Percentiles rank a stretch among this genome's conserved stretches.
phyloP scores from a whole-genome alignment of 192 early-diverging fungal genomes.

The Coemansia sp. region DNA sequence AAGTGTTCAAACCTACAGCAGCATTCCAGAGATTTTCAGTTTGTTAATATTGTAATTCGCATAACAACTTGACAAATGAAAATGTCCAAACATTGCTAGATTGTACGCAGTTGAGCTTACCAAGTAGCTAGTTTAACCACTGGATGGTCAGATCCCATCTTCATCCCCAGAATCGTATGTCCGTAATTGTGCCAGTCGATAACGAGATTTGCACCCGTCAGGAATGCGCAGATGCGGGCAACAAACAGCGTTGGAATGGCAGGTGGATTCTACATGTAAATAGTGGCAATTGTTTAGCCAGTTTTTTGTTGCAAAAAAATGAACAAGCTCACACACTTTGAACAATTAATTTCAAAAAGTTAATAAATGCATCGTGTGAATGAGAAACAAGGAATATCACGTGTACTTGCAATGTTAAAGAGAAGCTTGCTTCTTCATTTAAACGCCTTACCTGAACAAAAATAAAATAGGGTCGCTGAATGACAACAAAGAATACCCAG shows the following conservation, averaged over 20 bases:
- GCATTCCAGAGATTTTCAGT: background rate
- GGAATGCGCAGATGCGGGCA: conserved; percentile 62
- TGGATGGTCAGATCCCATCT: conserved; percentile 55
- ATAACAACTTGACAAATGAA: background rate
- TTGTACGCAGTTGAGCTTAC: conserved; percentile 9
- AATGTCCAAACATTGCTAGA: background rate
- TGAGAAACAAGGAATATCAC: too few relatives aligned
- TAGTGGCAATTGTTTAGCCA: background rate
- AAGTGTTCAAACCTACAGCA: conserved; percentile 36
- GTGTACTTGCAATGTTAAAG: too few relatives aligned
- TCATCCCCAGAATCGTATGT: conserved; percentile 77
- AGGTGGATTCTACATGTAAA: conserved; percentile 75
- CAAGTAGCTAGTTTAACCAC: conserved; percentile 41
- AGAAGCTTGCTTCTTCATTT: background rate
- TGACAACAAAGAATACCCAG: conserved; percentile 56
- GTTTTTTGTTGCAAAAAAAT: too few relatives aligned
- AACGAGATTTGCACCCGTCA: conserved; percentile 69
- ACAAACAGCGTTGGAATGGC: conserved; percentile 88
- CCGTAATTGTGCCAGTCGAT: conserved; percentile 99
- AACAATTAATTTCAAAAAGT: too few relatives aligned
- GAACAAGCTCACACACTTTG: too few relatives aligned
- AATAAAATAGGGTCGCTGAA: conserved; percentile 63
- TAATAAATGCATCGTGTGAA: too few relatives aligned
- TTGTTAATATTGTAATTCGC: background rate
- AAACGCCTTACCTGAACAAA: conserved; percentile 68